These are phyloP conservation scores for Terfezia claveryi DNA, from an alignment of 495 filamentous ascomycete genomes.

Conservation along the genomic window DNA sequence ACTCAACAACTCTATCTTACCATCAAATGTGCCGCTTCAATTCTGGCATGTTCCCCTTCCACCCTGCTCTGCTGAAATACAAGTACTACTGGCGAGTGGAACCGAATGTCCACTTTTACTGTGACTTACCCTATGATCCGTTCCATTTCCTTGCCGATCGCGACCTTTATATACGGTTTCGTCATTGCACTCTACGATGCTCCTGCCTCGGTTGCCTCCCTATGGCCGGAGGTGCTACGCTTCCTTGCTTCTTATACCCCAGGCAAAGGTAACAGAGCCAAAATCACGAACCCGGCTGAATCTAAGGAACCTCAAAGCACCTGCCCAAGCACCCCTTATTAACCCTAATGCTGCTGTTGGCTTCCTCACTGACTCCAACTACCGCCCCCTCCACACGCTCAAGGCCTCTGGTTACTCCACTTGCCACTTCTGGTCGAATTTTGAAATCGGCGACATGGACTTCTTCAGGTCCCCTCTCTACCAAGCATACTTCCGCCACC, in stretches of 20 bases:
- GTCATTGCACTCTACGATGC: constrained; percentile 94
- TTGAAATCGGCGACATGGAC: constrained; percentile 86
- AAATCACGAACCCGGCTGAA: too few relatives aligned
- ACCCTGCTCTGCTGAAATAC: constrained; percentile 58
- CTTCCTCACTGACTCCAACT: constrained; percentile 62
- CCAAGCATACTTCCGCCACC: constrained; percentile 86
- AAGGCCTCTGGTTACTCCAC: constrained; percentile 85
- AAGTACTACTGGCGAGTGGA: constrained; percentile 99
- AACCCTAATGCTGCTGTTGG: constrained; percentile 62
- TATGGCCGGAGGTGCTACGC: constrained; percentile 89
- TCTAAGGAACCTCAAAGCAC: constrained; percentile 17
- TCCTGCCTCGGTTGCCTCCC: constrained; percentile 56
- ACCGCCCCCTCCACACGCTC: constrained; percentile 55
- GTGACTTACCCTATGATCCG: constrained; percentile 94
- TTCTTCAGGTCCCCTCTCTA: constrained; percentile 89
- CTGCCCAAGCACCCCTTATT: constrained; percentile 56
- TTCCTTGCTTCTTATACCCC: constrained; percentile 32
- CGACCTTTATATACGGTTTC: constrained; percentile 97
- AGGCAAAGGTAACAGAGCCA: too few relatives aligned
- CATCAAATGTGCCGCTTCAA: constrained; percentile 99
- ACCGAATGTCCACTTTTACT: constrained; percentile 98
- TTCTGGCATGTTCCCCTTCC: constrained; percentile 90
- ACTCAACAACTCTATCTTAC: constrained; percentile 69
- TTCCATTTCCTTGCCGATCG: constrained; percentile 95
- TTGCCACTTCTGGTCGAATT: constrained; percentile 99